phyloP scores from a whole-genome alignment of 805 yeast genomes.

The Myxozyma sirexii region DNA sequence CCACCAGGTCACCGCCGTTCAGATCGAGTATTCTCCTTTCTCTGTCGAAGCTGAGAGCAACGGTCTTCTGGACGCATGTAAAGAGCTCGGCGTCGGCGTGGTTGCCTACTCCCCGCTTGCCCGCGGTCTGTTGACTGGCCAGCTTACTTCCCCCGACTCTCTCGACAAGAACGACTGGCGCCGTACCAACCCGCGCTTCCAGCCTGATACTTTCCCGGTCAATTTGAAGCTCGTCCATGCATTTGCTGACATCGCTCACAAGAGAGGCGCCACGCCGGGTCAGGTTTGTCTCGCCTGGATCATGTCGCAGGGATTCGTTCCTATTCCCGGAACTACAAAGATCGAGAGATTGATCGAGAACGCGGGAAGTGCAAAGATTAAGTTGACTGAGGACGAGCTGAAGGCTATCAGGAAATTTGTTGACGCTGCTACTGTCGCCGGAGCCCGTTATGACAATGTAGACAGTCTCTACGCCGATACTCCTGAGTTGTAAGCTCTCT shows the following conservation, averaged over 20 bases:
- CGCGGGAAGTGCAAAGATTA: conserved; percentile 40
- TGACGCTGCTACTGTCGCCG: conserved; percentile 19
- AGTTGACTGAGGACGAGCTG: conserved; percentile 22
- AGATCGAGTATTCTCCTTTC: conserved; percentile 76
- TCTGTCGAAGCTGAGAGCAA: conserved; percentile 61
- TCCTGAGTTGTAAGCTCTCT: conserved; percentile 1
- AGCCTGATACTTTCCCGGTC: conserved; percentile 55
- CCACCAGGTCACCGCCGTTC: conserved; percentile 65
- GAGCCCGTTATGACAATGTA: neutral
- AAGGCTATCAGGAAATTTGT: conserved; percentile 22
- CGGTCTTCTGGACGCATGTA: conserved; percentile 65
- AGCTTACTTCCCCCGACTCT: conserved; percentile 50
- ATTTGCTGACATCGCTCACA: conserved; percentile 54
- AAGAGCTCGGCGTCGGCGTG: conserved; percentile 64
- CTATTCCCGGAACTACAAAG: conserved; percentile 79
- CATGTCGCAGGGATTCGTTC: conserved; percentile 56
- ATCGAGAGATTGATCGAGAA: conserved; percentile 63
- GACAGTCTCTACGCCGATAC: conserved; percentile 10
- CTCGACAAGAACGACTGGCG: conserved; percentile 60
- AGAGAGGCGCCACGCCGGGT: conserved; percentile 54
- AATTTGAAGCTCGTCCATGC: conserved; percentile 56
- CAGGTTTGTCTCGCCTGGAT: conserved; percentile 75
- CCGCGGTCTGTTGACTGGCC: conserved; percentile 75
- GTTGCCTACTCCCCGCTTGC: conserved; percentile 85
- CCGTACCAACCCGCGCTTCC: conserved; percentile 57